Base-by-base conservation (phyloP, 495 filamentous ascomycete species). In the Tuber calosporum region DNA sequence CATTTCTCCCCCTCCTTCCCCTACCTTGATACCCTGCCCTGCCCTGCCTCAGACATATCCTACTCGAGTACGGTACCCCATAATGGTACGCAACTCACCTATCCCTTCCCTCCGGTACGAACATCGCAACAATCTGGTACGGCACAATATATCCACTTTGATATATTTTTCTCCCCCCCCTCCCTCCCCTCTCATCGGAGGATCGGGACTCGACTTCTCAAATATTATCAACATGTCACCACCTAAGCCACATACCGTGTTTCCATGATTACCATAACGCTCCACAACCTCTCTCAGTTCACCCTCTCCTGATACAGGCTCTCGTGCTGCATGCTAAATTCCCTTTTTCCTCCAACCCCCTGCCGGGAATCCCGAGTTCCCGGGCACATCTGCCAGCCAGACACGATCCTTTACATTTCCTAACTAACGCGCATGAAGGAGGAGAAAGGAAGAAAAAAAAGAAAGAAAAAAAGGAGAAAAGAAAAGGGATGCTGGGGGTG, bases 321-420 rank as follows among this genome's bases (percentile, higher is more conserved):
- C 17, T 34, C 4, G 13, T 7, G 53, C 53, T 19, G 13, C 4
- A 4, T 7, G 53, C 53, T 19, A 4, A 4, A 62, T 30, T 62
- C 26, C 13, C 30, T 30, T 34, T 34, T 19, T 7, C 53, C 53
- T 34, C 53, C 53, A 34, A 62, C 53, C 53, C 53, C 53, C 17
- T 62, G 26, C 13, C 4, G 4, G 19, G 53, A 62, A 26, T 62
- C 74, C 76, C 67, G 75, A 71, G 58, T 78, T 68, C 76, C 74
- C 68, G 74, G 76, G 68, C 67, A 62, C 43, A 69, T 39, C 73
- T 67, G 70, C 26, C 26, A 62, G 26, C 30, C 53, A 62, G 53
- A 34, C 53, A 34, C 53, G 53, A 62, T 62, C 53, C 53, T 34
- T 30, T 62, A 34, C 53, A 11, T 62, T 62, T 62, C 26, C 53